Evolutionary conservation across 495 filamentous ascomycete species (phyloP).

Genomic region (Usnea hakonensis): DNA sequence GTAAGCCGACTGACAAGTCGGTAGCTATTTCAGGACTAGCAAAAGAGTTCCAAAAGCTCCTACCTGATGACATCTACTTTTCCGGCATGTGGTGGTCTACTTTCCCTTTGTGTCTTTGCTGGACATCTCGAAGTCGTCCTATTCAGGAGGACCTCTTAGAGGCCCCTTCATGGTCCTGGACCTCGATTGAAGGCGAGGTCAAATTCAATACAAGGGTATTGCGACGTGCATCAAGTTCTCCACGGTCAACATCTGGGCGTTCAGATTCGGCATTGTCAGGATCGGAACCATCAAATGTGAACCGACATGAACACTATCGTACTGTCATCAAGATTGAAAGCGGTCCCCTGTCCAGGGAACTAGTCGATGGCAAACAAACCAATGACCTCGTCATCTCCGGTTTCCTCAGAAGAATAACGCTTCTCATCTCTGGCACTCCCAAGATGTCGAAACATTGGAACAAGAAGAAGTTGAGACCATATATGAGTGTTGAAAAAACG

Average conservation of each 20-base stretch:
- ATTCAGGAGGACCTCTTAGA: not conserved
- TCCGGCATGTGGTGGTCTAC: conserved; percentile 8
- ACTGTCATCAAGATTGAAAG: not conserved
- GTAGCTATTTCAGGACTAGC: conserved; percentile 10
- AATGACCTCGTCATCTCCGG: not conserved
- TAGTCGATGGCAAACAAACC: not conserved
- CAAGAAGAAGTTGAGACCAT: too few species aligned
- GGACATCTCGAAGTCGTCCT: not conserved
- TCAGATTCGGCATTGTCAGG: too few species aligned
- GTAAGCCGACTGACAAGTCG: conserved; percentile 7
- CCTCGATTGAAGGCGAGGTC: conserved; percentile 2
- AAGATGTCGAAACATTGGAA: too few species aligned
- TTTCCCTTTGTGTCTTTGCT: conserved; percentile 4
- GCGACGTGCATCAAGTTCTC: not conserved
- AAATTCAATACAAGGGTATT: not conserved
- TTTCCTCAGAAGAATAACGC: conserved; percentile 3
- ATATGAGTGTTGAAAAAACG: too few species aligned
- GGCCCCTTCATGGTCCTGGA: conserved; percentile 13
- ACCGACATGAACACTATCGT: not conserved
- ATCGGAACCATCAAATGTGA: too few species aligned
- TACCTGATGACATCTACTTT: conserved; percentile 8
- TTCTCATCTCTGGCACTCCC: too few species aligned
- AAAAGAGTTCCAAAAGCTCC: not conserved
- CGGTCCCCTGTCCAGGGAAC: not conserved
- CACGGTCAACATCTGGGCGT: too few species aligned